Percentiles rank a stretch among this genome's conserved stretches.
Evolutionary conservation across 108 stramenopile species (phyloP).

Genomic region (Skeletonema grethae): DNA sequence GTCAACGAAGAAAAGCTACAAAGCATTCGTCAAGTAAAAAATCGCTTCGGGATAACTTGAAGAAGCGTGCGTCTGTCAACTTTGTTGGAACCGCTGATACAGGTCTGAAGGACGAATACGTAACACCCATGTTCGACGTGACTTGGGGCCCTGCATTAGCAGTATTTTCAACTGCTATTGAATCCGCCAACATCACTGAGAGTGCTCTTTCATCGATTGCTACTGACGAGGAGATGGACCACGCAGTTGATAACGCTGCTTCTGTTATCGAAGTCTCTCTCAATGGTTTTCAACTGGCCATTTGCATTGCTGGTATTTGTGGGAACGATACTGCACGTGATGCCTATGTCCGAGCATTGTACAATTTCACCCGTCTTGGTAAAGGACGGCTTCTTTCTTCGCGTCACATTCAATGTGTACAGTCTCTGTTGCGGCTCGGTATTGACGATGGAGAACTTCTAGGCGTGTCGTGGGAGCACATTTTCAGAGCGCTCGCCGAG

Average conservation of each 20-base stretch:
- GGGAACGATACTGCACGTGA: conserved; percentile 87
- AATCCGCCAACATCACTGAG: conserved; percentile 81
- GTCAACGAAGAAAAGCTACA: conserved; percentile 58
- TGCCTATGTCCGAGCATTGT: conserved; percentile 89
- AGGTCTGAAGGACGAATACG: conserved; percentile 86
- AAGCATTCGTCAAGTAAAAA: conserved; percentile 27
- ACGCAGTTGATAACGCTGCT: conserved; percentile 83
- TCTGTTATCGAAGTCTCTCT: conserved; percentile 82
- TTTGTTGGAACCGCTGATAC: conserved; percentile 82
- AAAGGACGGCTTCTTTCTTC: conserved; percentile 81
- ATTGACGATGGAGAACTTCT: conserved; percentile 90
- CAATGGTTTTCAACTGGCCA: conserved; percentile 85
- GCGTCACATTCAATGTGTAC: conserved; percentile 89
- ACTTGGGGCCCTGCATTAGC: conserved; percentile 97
- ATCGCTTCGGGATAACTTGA: conserved; percentile 10
- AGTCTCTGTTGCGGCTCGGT: conserved; percentile 85
- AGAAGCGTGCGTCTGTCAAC: conserved; percentile 32
- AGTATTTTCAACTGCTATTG: conserved; percentile 94
- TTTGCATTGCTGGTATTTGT: conserved; percentile 84
- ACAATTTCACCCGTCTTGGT: conserved; percentile 90
- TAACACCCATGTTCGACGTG: conserved; percentile 97
- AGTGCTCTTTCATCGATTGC: conserved; percentile 76
- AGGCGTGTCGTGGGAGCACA: conserved; percentile 89
- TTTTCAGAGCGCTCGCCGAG: conserved; percentile 91
- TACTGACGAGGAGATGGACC: conserved; percentile 84